phyloP scores from a whole-genome alignment of 768 basidiomycete genomes.

The Lactarius indigo region DNA sequence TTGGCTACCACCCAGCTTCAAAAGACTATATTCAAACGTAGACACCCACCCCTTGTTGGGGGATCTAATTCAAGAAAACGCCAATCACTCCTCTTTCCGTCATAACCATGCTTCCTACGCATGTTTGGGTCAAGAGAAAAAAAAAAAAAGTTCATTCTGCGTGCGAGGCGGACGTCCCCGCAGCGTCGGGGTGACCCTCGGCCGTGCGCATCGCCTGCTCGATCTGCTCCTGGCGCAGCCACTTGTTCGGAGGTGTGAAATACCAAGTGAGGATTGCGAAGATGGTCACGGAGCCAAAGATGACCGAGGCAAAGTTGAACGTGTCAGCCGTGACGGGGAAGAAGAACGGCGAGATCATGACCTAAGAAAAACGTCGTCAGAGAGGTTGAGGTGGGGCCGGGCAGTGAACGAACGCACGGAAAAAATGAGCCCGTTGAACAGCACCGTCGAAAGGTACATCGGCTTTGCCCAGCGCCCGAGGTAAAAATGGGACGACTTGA shows the following conservation, averaged over 20 bases:
- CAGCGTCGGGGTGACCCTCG: constrained; percentile 19
- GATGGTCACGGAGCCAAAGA: constrained; percentile 74
- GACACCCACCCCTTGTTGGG: neutral
- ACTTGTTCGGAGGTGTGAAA: constrained; percentile 72
- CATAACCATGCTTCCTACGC: neutral
- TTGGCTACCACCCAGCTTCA: neutral
- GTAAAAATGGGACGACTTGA: constrained; percentile 68
- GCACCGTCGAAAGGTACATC: constrained; percentile 62
- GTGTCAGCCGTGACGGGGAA: constrained; percentile 74
- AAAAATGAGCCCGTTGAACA: constrained; percentile 76
- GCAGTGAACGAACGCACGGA: constrained; percentile 45
- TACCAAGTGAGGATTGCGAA: constrained; percentile 78
- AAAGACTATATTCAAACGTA: neutral
- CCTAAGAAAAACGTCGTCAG: constrained; percentile 39
- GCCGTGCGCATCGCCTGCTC: constrained; percentile 42
- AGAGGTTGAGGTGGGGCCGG: neutral
- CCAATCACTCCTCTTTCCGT: neutral
- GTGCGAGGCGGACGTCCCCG: neutral
- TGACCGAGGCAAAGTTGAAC: constrained; percentile 84
- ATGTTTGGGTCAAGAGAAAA: neutral
- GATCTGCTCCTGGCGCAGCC: constrained; percentile 68
- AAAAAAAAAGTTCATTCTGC: neutral
- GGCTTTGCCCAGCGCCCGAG: constrained; percentile 63
- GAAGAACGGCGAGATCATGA: constrained; percentile 81
- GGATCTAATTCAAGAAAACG: constrained; percentile 6